A percentile compares a stretch with the other conserved stretches of the same genome.
Conservation (phyloP, 192 early-diverging fungal genomes). For the Podila verticillata region DNA sequence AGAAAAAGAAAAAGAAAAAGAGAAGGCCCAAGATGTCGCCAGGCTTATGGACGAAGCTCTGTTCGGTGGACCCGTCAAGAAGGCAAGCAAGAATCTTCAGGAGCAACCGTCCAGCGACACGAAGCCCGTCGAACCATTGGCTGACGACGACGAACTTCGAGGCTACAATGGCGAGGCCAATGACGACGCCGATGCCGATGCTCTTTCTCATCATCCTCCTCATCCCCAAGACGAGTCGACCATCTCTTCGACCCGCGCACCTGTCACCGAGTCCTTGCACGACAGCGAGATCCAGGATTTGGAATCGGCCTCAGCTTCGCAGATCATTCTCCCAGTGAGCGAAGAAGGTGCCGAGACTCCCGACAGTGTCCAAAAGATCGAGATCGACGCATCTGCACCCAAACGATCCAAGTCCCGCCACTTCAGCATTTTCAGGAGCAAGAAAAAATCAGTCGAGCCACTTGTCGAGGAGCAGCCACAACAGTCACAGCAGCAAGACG, state of each 20-base stretch:
- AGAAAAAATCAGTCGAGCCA: conserved; percentile 25
- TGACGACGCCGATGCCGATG: no score
- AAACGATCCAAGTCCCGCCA: conserved; percentile 31
- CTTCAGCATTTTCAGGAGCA: conserved; percentile 36
- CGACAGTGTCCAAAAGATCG: neutral
- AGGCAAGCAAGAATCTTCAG: neutral
- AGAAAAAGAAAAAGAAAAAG: conserved; percentile 2
- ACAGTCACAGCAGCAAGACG: neutral
- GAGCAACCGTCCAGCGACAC: neutral
- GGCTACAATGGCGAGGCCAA: neutral
- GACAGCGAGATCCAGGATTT: neutral
- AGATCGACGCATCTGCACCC: neutral
- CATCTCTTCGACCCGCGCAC: neutral
- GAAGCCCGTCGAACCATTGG: neutral
- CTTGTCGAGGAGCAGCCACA: neutral
- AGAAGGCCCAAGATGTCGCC: conserved; percentile 9
- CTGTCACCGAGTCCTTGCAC: neutral
- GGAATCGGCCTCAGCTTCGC: neutral
- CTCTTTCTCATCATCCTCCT: no score
- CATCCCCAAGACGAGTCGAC: neutral
- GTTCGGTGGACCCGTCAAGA: conserved; percentile 16
- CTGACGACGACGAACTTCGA: neutral
- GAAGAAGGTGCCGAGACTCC: neutral
- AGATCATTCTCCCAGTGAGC: neutral
- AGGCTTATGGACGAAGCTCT: conserved; percentile 44